A percentile compares a stretch with the other conserved stretches of the same genome.
Conservation (phyloP, 805 yeast species). For the Metschnikowia shivogae region DNA sequence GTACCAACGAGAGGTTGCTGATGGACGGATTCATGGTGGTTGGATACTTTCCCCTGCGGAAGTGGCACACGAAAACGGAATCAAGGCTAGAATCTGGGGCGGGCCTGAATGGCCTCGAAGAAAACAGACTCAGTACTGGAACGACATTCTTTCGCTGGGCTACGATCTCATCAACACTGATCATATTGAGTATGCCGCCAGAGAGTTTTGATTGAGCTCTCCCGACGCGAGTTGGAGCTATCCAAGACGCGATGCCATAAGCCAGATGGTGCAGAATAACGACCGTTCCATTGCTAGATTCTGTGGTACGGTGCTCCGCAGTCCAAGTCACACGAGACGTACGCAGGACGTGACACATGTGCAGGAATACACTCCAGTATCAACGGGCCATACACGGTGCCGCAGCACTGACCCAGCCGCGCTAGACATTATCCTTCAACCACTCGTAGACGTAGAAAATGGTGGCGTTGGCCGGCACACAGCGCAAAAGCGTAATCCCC, state of each 20-base stretch:
- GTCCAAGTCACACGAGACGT: no score
- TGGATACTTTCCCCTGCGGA: slow-evolving; percentile 25
- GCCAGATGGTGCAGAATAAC: no score
- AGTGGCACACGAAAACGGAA: slow-evolving; percentile 46
- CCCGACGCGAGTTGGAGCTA: no score
- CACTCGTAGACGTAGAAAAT: slow-evolving; percentile 79
- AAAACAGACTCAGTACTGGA: slow-evolving; percentile 45
- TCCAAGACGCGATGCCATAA: no score
- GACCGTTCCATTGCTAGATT: no score
- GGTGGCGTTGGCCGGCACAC: slow-evolving; percentile 86
- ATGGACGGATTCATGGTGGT: neutral
- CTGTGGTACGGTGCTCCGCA: no score
- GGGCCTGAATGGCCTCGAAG: slow-evolving; percentile 62
- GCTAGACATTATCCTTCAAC: slow-evolving; percentile 36
- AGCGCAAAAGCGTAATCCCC: slow-evolving; percentile 74
- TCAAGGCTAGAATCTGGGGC: slow-evolving; percentile 68
- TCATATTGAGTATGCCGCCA: slow-evolving; percentile 44
- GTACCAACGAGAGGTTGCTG: slow-evolving; percentile 29
- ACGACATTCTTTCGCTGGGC: slow-evolving; percentile 43
- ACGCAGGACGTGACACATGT: no score
- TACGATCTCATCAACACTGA: slow-evolving; percentile 63
- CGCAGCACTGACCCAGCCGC: no score
- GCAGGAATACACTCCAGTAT: no score
- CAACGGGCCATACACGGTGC: no score
- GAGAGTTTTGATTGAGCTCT: neutral